A percentile compares a stretch with the other conserved stretches of the same genome.
Conservation (phyloP, 176 grass and related monocot species). For the Carex cristatella region DNA sequence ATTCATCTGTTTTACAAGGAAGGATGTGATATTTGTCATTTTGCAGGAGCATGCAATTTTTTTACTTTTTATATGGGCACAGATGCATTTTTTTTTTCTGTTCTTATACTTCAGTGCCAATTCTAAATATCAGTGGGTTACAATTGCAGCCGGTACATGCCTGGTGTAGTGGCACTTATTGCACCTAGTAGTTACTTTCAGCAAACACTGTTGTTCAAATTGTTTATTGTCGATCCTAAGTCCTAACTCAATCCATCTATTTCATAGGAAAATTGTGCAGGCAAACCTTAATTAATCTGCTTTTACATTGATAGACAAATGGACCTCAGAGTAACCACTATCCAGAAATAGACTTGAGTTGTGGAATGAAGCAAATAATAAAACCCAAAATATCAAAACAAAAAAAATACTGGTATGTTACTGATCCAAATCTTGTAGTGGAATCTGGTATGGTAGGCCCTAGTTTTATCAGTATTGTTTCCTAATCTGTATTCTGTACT, state of each 20-base stretch:
- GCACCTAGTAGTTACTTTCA: background rate
- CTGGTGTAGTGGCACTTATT: background rate
- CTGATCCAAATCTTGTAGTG: background rate
- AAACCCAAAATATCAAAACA: background rate
- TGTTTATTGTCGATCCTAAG: background rate
- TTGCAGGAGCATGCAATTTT: background rate
- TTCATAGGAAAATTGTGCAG: background rate
- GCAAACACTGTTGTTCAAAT: background rate
- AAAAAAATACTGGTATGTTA: background rate
- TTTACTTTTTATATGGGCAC: background rate
- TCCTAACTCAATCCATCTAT: background rate
- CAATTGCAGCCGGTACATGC: background rate
- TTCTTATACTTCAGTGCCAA: background rate
- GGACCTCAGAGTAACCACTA: background rate
- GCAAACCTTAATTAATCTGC: background rate
- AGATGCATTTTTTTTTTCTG: background rate
- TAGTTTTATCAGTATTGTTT: background rate
- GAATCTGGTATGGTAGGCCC: background rate
- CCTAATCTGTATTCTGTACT: background rate
- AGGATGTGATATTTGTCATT: background rate
- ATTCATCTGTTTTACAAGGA: background rate
- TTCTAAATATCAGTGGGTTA: background rate
- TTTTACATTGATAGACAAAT: background rate
- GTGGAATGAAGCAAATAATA: background rate
- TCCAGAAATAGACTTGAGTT: background rate